phyloP scores from a whole-genome alignment of 352 stramenopile genomes.

The Globisporangium solare region DNA sequence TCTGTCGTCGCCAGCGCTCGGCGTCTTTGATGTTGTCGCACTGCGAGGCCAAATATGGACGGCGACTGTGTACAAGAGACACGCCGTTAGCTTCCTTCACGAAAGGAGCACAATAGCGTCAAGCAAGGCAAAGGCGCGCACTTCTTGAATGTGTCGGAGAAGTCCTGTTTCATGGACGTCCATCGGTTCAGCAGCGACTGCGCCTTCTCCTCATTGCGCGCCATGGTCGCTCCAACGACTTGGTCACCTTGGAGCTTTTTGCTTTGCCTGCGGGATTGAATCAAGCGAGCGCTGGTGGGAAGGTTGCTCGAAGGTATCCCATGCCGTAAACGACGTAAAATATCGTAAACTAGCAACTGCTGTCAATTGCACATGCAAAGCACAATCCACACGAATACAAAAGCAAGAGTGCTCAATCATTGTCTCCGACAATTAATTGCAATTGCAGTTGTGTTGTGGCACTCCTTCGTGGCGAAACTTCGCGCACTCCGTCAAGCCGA shows the following conservation, averaged over 20 bases:
- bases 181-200: conserved; percentile 98
- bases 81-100: neutral
- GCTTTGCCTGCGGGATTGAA: neutral
- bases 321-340: neutral
- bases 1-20: conserved; percentile 91
- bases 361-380: too few species aligned
- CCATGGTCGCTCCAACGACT: conserved; percentile 73
- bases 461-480: too few species aligned
- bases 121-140: conserved; percentile 14
- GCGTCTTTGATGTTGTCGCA: conserved; percentile 93
- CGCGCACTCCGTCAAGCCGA: too few species aligned
- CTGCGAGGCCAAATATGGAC: conserved; percentile 92
- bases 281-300: neutral
- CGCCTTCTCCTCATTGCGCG: conserved; percentile 97
- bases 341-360: too few species aligned
- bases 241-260: neutral
- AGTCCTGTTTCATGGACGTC: conserved; percentile 95
- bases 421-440: too few species aligned
- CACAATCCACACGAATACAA: too few species aligned
- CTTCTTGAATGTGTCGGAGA: conserved; percentile 82
- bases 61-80: conserved; percentile 30
- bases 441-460: too few species aligned
- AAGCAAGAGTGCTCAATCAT: too few species aligned
- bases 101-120: neutral
- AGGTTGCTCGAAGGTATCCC: neutral